A percentile compares a stretch with the other conserved stretches of the same genome.
Evolutionary conservation across 108 stramenopile genomes (phyloP).

Genomic region (Nitzschia sp.): DNA sequence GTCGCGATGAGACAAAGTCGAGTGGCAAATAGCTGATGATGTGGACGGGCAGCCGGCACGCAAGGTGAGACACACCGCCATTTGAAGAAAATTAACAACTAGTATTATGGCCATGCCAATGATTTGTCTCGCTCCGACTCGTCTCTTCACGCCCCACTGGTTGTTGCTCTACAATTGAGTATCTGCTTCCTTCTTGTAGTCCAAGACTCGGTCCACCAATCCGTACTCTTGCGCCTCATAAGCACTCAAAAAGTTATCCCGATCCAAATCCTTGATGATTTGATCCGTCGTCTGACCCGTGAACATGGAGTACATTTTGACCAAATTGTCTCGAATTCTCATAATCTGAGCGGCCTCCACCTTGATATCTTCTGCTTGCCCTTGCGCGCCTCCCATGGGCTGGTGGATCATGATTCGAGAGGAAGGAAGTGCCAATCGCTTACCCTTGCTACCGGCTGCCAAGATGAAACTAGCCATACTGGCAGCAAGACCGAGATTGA

Average conservation of each 20-base stretch:
- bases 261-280: conserved; percentile 91
- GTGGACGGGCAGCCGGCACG: too few species aligned
- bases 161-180: conserved; percentile 53
- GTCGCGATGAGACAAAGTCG: too few species aligned
- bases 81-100: too few species aligned
- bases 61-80: too few species aligned
- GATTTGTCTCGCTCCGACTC: too few species aligned
- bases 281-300: conserved; percentile 94
- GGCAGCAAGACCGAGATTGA: conserved; percentile 96
- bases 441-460: conserved; percentile 93
- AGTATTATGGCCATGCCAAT: too few species aligned
- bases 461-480: conserved; percentile 98
- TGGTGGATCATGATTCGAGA: conserved; percentile 99
- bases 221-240: conserved; percentile 95
- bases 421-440: conserved; percentile 93
- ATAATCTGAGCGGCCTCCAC: conserved; percentile 98
- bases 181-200: conserved; percentile 61
- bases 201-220: conserved; percentile 93
- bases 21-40: too few species aligned
- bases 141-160: too few species aligned
- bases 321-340: conserved; percentile 97
- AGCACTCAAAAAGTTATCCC: conserved; percentile 98
- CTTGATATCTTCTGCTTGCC: conserved; percentile 98
- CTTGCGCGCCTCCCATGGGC: conserved; percentile 98
- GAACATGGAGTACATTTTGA: conserved; percentile 97